phyloP scores from a whole-genome alignment of 306 rosid species.

The Medicago ruthenica region DNA sequence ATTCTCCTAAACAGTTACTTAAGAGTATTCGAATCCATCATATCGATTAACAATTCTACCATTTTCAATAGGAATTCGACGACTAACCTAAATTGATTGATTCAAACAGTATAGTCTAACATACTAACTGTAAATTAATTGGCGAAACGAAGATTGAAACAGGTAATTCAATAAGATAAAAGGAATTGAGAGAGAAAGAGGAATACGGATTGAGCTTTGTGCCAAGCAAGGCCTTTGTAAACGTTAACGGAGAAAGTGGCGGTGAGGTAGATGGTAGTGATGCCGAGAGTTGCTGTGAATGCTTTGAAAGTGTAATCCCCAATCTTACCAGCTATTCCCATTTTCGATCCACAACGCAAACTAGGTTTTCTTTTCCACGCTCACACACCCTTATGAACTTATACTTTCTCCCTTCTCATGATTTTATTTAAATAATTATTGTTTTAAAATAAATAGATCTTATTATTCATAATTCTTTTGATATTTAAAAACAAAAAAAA shows the following conservation, averaged over 20 bases:
- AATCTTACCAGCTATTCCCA: slow-evolving; percentile 70
- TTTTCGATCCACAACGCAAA: slow-evolving; percentile 17
- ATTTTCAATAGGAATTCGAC: not conserved
- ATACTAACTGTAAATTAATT: not conserved
- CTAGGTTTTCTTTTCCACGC: slow-evolving; percentile 26
- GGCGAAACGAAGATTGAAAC: slow-evolving; percentile 3
- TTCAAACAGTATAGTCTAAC: not conserved
- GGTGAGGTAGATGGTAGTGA: slow-evolving; percentile 75
- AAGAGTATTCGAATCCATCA: not conserved
- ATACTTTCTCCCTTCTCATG: not conserved
- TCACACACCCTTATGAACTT: not conserved
- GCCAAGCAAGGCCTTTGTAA: slow-evolving; percentile 87
- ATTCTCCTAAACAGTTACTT: not conserved
- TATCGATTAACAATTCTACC: too few relatives aligned
- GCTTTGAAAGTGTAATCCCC: slow-evolving; percentile 87
- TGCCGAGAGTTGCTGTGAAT: slow-evolving; percentile 73
- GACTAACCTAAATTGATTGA: slow-evolving; percentile 25
- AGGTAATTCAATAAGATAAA: not conserved
- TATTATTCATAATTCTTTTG: too few relatives aligned
- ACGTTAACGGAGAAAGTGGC: slow-evolving; percentile 68
- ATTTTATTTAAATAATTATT: not conserved
- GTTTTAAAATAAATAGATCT: too few relatives aligned
- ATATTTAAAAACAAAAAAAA: too few relatives aligned
- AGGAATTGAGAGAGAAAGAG: not conserved
- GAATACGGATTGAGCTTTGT: slow-evolving; percentile 76